A percentile compares a stretch with the other conserved stretches of the same genome.
Evolutionary conservation across 441 rosid genomes (phyloP).

Genomic region (Croton setiger): DNA sequence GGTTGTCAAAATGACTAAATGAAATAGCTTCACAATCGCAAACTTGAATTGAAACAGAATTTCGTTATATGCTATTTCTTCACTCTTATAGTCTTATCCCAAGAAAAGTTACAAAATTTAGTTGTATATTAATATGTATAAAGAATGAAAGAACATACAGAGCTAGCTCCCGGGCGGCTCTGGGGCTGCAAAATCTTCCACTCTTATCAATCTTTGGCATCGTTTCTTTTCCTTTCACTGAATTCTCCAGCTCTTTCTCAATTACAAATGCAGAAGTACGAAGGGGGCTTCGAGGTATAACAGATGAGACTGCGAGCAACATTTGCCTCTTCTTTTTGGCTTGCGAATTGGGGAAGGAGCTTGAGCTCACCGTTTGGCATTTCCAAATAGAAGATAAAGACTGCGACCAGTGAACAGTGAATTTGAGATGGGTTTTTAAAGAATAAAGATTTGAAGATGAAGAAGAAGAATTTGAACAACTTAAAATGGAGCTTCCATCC

Average conservation of each 20-base stretch:
- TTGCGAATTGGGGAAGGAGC: not conserved
- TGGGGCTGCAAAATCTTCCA: conserved; percentile 90
- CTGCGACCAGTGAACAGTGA: not conserved
- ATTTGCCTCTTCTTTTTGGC: conserved; percentile 1
- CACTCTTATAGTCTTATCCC: not conserved
- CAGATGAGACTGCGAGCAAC: not conserved
- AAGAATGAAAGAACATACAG: conserved; percentile 37
- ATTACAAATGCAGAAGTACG: conserved; percentile 35
- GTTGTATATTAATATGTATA: not conserved
- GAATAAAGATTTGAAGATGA: not conserved
- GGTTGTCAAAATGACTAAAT: not conserved
- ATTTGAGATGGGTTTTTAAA: conserved; percentile 7
- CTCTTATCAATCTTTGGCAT: conserved; percentile 80
- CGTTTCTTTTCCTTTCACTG: conserved; percentile 32
- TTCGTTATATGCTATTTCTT: not conserved
- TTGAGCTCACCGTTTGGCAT: not conserved
- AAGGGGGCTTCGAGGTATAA: conserved; percentile 19
- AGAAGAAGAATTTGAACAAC: conserved; percentile 18
- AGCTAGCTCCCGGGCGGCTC: conserved; percentile 96
- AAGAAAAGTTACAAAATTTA: not conserved
- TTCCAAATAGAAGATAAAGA: not conserved
- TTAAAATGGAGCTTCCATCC: conserved; percentile 18
- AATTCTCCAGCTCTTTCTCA: conserved; percentile 31
- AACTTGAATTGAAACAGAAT: no score
- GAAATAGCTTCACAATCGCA: not conserved